These are phyloP conservation scores for Styphnolobium japonicum DNA, from an alignment of 306 rosid species.

Conservation along the genomic window DNA sequence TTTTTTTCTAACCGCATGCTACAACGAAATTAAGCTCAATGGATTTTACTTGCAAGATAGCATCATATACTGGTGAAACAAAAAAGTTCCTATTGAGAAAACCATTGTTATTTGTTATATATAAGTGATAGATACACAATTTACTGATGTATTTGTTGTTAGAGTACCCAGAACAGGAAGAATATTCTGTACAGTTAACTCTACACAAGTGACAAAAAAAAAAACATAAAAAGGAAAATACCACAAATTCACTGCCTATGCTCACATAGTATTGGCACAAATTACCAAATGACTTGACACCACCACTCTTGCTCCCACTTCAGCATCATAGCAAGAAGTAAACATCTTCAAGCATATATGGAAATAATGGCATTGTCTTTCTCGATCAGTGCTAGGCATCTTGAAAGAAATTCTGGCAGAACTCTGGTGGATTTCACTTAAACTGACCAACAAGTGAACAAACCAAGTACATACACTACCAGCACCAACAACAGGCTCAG, in stretches of 20 bases:
- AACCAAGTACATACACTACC: background rate
- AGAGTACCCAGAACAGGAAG: conserved; percentile 27
- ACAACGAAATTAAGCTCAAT: background rate
- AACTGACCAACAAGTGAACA: background rate
- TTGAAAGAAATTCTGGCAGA: conserved; percentile 1
- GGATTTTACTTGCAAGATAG: background rate
- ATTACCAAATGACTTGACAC: conserved; percentile 8
- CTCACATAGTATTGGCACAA: background rate
- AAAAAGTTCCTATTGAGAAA: conserved; percentile 16
- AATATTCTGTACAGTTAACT: conserved; percentile 52
- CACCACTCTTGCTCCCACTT: conserved; percentile 16
- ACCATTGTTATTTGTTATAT: conserved; percentile 28
- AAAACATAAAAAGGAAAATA: conserved; percentile 18
- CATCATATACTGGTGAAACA: background rate
- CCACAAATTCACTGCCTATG: conserved; percentile 42
- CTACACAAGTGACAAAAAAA: conserved; percentile 25
- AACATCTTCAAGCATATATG: conserved; percentile 3
- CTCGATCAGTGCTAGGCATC: background rate
- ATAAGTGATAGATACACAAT: conserved; percentile 44
- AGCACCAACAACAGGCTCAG: conserved; percentile 12
- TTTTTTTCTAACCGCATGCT: background rate
- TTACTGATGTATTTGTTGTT: conserved; percentile 45
- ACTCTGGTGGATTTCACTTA: conserved; percentile 1
- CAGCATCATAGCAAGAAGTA: conserved; percentile 26
- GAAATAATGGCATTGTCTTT: conserved; percentile 8